Percentiles rank a stretch among this genome's conserved stretches.
These are phyloP conservation scores for Populus simonii DNA, from an alignment of 345 rosid species.

Conservation along the genomic window DNA sequence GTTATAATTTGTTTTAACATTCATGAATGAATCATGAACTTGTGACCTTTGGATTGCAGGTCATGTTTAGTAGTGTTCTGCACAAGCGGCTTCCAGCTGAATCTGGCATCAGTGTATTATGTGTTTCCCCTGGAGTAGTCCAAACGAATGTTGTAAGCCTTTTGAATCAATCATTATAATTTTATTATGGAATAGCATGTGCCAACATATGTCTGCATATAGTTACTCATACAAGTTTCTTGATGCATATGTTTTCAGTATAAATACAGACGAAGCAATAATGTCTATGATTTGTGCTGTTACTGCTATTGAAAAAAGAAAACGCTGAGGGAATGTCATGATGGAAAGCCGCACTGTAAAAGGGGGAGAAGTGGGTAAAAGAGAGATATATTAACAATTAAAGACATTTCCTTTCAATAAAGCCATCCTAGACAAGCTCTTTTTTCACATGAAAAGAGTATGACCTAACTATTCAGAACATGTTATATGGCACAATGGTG, in stretches of 20 bases:
- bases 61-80: conserved; percentile 90
- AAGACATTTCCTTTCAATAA: background rate
- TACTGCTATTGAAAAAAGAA: background rate
- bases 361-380: background rate
- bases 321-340: background rate
- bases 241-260: background rate
- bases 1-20: background rate
- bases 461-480: background rate
- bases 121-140: conserved; percentile 89
- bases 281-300: conserved; percentile 1
- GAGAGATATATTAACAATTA: background rate
- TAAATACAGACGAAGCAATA: background rate
- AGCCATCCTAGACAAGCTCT: background rate
- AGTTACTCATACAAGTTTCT: background rate
- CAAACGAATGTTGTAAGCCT: conserved; percentile 90
- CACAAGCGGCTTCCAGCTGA: conserved; percentile 83
- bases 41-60: conserved; percentile 48
- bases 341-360: background rate
- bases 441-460: background rate
- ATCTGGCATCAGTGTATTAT: conserved; percentile 78
- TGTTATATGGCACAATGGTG: background rate
- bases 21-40: background rate
- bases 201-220: background rate
- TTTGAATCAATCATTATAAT: conserved; percentile 18
- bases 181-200: background rate